Percentiles rank a stretch among this genome's conserved stretches.
These are phyloP conservation scores for Penicillium crystallinum DNA, from an alignment of 495 filamentous ascomycete genomes.

Conservation along the genomic window DNA sequence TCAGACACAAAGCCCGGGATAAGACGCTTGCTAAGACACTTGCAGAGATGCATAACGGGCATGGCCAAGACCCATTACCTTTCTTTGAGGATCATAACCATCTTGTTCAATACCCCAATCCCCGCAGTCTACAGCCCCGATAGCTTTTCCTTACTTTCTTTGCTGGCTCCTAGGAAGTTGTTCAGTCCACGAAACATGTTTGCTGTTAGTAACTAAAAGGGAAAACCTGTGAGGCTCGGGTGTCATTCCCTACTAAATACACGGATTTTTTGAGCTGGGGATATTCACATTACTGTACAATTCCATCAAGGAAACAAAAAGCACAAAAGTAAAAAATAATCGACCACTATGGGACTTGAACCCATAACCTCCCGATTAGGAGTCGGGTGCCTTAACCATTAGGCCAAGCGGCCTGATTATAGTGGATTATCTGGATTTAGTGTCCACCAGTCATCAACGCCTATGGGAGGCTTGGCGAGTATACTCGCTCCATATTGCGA, in stretches of 20 bases:
- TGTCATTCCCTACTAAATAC: too few relatives aligned
- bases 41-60: constrained; percentile 9
- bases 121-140: neutral
- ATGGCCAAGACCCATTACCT: constrained; percentile 14
- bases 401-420: neutral
- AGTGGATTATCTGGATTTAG: neutral
- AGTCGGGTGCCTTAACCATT: neutral
- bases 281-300: too few relatives aligned
- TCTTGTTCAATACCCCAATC: neutral
- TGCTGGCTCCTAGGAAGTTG: too few relatives aligned
- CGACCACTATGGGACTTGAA: neutral
- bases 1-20: neutral
- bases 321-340: neutral
- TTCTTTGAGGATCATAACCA: constrained; percentile 10
- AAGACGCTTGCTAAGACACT: neutral
- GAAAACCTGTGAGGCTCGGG: too few relatives aligned
- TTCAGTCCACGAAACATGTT: too few relatives aligned
- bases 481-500: too few relatives aligned
- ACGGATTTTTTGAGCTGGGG: too few relatives aligned
- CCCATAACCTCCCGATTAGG: neutral
- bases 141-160: neutral
- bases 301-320: too few relatives aligned
- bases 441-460: too few relatives aligned
- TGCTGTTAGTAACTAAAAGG: too few relatives aligned
- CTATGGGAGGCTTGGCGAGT: too few relatives aligned